A percentile compares a stretch with the other conserved stretches of the same genome.
These are phyloP conservation scores for Kwoniella europaea DNA, from an alignment of 768 basidiomycete genomes.

Conservation along the genomic window DNA sequence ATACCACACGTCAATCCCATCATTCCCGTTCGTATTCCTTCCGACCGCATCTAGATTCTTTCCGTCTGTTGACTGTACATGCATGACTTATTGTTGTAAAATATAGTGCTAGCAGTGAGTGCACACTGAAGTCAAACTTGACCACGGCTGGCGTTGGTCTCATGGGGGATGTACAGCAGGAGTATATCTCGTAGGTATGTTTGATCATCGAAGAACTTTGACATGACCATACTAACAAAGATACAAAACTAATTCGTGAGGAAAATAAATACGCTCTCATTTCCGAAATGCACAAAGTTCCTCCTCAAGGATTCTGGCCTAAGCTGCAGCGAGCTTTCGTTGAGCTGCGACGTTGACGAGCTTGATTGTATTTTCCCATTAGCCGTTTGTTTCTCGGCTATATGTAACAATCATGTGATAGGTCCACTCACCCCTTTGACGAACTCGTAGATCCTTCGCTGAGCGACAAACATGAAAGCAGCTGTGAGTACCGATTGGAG, in stretches of 20 bases:
- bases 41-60: background rate
- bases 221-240: too few species aligned
- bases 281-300: too few species aligned
- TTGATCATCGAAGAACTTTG: too few species aligned
- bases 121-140: too few species aligned
- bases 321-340: background rate
- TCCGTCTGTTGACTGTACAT: background rate
- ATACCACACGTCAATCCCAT: too few species aligned
- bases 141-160: too few species aligned
- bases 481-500: slow-evolving; percentile 90
- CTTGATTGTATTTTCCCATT: background rate
- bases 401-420: background rate
- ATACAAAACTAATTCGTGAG: too few species aligned
- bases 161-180: too few species aligned
- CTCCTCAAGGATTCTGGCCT: background rate
- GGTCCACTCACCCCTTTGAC: slow-evolving; percentile 51
- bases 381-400: background rate
- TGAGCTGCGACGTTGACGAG: slow-evolving; percentile 6
- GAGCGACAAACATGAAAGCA: slow-evolving; percentile 88
- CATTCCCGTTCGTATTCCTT: background rate
- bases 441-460: slow-evolving; percentile 67
- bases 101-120: background rate
- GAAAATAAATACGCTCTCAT: too few species aligned
- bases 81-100: background rate
- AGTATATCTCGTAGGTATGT: too few species aligned